These are phyloP conservation scores for Sinapis alba DNA, from an alignment of 441 rosid species.

Conservation along the genomic window DNA sequence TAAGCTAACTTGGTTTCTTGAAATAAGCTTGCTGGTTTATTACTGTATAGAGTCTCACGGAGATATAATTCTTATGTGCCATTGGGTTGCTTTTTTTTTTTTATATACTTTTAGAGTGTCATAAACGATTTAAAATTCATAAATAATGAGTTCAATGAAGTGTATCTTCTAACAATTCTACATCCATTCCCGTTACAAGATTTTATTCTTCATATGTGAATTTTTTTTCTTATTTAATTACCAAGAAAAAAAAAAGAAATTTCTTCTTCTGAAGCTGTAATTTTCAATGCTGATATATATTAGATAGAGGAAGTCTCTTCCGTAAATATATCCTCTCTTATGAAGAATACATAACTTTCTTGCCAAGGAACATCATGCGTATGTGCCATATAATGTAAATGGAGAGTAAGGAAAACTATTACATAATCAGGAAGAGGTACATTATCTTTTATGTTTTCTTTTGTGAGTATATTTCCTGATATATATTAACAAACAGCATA, in stretches of 20 bases:
- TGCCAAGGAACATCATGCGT: background rate
- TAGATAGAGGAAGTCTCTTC: too few species aligned
- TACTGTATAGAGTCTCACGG: background rate
- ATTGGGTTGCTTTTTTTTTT: background rate
- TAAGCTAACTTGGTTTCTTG: background rate
- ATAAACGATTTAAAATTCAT: slow-evolving; percentile 52
- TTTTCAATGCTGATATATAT: background rate
- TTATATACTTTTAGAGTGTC: too few species aligned
- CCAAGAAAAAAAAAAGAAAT: slow-evolving; percentile 7
- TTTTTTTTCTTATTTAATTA: too few species aligned
- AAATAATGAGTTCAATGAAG: slow-evolving; percentile 84
- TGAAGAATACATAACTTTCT: too few species aligned
- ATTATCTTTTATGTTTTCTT: too few species aligned
- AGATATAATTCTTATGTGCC: background rate
- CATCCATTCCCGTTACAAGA: slow-evolving; percentile 89
- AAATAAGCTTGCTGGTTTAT: too few species aligned
- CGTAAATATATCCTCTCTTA: too few species aligned
- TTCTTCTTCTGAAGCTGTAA: background rate
- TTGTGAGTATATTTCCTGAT: too few species aligned
- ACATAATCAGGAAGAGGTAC: slow-evolving; percentile 51
- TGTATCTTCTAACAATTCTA: slow-evolving; percentile 73
- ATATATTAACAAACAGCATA: too few species aligned
- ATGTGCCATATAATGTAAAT: slow-evolving; percentile 1
- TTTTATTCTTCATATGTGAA: slow-evolving; percentile 83
- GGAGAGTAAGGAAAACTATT: too few species aligned